A percentile compares a stretch with the other conserved stretches of the same genome.
Conservation (phyloP, 2,329 filamentous ascomycete species). For the Beauveria sp. region DNA sequence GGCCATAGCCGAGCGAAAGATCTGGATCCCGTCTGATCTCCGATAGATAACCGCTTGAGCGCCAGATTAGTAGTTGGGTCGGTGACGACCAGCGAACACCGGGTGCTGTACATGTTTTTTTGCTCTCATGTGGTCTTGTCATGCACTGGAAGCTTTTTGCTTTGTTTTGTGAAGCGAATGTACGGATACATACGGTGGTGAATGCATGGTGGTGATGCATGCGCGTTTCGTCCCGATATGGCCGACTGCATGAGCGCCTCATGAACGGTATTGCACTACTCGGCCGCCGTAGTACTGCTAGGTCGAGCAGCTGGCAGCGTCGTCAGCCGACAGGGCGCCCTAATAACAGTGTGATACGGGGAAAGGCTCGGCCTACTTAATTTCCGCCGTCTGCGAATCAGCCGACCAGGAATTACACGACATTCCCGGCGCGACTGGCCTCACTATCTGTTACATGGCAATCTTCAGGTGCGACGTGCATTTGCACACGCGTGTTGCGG, state of each 20-base stretch:
- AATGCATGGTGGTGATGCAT: neutral
- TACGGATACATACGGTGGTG: neutral
- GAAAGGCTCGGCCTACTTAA: neutral
- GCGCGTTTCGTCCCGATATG: neutral
- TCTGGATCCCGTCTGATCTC: slow-evolving; percentile 10
- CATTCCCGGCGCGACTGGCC: slow-evolving; percentile 4
- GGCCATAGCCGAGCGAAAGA: slow-evolving; percentile 5
- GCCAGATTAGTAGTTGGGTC: slow-evolving; percentile 12
- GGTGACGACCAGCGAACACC: slow-evolving; percentile 12
- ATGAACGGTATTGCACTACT: neutral
- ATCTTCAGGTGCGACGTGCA: neutral
- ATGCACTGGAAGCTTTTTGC: neutral
- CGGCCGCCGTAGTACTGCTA: neutral
- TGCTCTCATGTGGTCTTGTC: neutral
- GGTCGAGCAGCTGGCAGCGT: neutral
- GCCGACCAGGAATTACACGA: slow-evolving; percentile 1
- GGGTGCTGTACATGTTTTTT: slow-evolving; percentile 8
- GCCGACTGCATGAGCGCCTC: neutral
- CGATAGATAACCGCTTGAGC: slow-evolving; percentile 7
- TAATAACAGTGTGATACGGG: neutral
- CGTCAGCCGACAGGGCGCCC: neutral
- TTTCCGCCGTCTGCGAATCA: neutral
- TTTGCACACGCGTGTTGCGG: neutral
- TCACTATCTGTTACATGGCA: slow-evolving; percentile 1
- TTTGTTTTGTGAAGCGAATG: neutral